Conservation (phyloP, 306 rosid genomes). For the Quercus berberidifolia region DNA sequence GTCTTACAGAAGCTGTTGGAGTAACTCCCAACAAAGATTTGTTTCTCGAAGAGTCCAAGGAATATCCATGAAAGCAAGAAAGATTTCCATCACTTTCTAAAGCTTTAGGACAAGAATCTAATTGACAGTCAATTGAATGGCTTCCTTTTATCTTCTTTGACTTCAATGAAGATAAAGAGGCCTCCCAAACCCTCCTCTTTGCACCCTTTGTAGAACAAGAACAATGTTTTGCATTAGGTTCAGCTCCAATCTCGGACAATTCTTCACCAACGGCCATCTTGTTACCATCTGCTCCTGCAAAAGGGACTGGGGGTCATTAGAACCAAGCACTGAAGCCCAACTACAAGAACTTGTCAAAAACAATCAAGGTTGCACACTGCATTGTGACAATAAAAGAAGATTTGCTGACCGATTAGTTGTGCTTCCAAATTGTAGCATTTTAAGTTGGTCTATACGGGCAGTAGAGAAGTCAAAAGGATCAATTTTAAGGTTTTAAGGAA, state of each 20-base stretch:
- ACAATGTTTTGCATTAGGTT: slow-evolving; percentile 32
- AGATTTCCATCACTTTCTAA: slow-evolving; percentile 31
- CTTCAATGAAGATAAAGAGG: slow-evolving; percentile 80
- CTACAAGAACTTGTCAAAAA: slow-evolving; percentile 31
- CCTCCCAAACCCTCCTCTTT: slow-evolving; percentile 78
- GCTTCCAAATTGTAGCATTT: neutral
- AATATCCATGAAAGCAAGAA: slow-evolving; percentile 39
- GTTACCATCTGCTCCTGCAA: slow-evolving; percentile 24
- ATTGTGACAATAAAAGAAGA: neutral
- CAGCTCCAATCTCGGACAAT: slow-evolving; percentile 28
- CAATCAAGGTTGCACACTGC: neutral
- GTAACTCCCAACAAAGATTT: slow-evolving; percentile 24
- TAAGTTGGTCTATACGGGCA: neutral
- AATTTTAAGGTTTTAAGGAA: neutral
- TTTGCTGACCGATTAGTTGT: neutral
- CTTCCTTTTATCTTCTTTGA: slow-evolving; percentile 88
- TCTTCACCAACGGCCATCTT: slow-evolving; percentile 20
- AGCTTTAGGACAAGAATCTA: slow-evolving; percentile 36
- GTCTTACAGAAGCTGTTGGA: slow-evolving; percentile 28
- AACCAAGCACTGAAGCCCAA: slow-evolving; percentile 21
- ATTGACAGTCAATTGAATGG: slow-evolving; percentile 42
- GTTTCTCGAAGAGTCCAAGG: slow-evolving; percentile 26
- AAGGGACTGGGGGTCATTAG: slow-evolving; percentile 25
- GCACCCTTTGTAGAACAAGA: slow-evolving; percentile 44
- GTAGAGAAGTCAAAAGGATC: neutral